phyloP scores from a whole-genome alignment of 768 basidiomycete species.

The Auricularia sp. region DNA sequence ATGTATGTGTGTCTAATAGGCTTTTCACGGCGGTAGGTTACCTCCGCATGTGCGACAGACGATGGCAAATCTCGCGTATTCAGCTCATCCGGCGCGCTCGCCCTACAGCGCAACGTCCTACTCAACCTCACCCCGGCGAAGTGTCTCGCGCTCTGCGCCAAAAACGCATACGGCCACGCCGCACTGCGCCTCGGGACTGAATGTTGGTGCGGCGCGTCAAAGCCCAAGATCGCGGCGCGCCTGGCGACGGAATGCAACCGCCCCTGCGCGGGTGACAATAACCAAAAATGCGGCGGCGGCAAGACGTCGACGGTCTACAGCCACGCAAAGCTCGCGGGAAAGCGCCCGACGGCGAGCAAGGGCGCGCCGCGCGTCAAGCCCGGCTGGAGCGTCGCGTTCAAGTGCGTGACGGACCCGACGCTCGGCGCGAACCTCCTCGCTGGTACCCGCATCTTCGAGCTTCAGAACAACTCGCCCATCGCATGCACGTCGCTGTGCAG shows the following conservation, averaged over 20 bases:
- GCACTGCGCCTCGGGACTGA: not conserved
- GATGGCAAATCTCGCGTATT: no score
- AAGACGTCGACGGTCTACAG: not conserved
- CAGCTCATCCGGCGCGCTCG: no score
- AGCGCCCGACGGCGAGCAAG: not conserved
- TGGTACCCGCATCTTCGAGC: not conserved
- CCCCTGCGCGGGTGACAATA: not conserved
- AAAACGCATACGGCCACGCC: no score
- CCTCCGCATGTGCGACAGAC: no score
- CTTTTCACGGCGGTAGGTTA: no score
- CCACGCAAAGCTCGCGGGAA: not conserved
- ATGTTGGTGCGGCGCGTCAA: not conserved
- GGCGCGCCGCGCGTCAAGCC: not conserved
- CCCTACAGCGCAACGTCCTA: no score
- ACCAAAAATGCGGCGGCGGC: not conserved
- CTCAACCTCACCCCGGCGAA: no score
- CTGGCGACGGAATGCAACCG: not conserved
- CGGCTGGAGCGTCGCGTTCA: constrained; percentile 1
- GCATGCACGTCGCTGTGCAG: not conserved
- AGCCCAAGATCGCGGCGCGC: not conserved
- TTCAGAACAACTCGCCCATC: not conserved
- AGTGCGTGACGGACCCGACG: not conserved
- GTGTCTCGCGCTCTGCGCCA: no score
- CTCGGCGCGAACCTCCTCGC: not conserved
- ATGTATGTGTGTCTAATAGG: no score